Evolutionary conservation across 1,284 basidiomycete species (phyloP).

Genomic region (Sanghuangporus sanghuang): DNA sequence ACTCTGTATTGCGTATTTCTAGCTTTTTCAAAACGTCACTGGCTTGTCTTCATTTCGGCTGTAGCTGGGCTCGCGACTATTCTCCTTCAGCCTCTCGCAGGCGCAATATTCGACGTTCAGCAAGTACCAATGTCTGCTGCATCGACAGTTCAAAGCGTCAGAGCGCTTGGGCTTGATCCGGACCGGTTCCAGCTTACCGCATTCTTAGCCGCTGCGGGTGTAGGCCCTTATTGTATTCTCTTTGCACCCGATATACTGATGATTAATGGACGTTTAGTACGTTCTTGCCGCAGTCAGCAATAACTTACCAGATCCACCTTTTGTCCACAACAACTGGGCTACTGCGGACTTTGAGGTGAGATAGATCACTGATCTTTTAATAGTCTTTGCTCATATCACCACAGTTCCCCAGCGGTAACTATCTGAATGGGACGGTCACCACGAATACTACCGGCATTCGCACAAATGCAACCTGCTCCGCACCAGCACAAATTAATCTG

Average conservation of each 20-base stretch:
- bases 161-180: conserved; percentile 38
- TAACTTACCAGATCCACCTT: conserved; percentile 46
- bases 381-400: background rate
- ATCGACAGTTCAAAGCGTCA: conserved; percentile 33
- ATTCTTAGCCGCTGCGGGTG: conserved; percentile 56
- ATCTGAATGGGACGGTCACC: conserved; percentile 46
- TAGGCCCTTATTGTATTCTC: conserved; percentile 28
- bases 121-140: conserved; percentile 32
- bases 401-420: conserved; percentile 33
- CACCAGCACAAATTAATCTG: conserved; percentile 25
- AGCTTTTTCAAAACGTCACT: conserved; percentile 43
- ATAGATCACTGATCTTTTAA: background rate
- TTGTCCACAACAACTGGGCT: conserved; percentile 44
- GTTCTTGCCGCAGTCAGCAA: conserved; percentile 35
- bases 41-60: conserved; percentile 44
- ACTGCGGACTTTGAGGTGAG: conserved; percentile 42
- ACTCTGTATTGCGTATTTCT: conserved; percentile 33
- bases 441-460: conserved; percentile 51
- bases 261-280: conserved; percentile 24
- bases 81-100: conserved; percentile 51
- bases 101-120: conserved; percentile 48
- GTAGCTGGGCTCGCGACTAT: conserved; percentile 37
- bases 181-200: conserved; percentile 39
- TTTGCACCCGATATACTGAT: conserved; percentile 15
- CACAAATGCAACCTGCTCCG: conserved; percentile 42